Evolutionary conservation across 345 rosid genomes (phyloP).

Genomic region (Isatis tinctoria): DNA sequence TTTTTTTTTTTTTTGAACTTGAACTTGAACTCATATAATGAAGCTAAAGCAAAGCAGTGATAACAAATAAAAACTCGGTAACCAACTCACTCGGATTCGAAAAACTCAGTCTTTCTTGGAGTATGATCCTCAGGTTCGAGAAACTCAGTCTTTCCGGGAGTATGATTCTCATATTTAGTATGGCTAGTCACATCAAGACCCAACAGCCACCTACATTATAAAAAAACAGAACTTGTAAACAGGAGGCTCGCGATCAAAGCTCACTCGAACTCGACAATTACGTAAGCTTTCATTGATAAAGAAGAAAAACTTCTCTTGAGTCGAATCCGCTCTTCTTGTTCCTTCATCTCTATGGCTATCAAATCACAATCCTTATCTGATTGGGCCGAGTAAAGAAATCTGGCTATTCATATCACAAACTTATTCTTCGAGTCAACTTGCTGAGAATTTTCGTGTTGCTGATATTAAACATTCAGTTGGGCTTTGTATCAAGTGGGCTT

Average conservation of each 20-base stretch:
- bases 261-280: neutral
- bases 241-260: neutral
- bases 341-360: conserved; percentile 46
- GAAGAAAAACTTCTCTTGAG: conserved; percentile 57
- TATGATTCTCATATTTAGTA: conserved; percentile 29
- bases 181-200: conserved; percentile 42
- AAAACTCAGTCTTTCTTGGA: conserved; percentile 38
- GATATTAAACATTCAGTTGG: no score
- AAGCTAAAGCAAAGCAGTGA: neutral
- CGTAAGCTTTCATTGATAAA: neutral
- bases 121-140: conserved; percentile 32
- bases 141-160: conserved; percentile 36
- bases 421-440: neutral
- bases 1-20: no score
- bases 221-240: neutral
- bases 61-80: neutral
- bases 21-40: no score
- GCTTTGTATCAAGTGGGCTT: no score
- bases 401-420: neutral
- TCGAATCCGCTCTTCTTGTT: conserved; percentile 42
- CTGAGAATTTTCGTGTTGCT: no score
- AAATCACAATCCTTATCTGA: conserved; percentile 40
- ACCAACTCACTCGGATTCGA: conserved; percentile 38
- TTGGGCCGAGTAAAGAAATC: conserved; percentile 11
- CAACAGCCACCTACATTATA: conserved; percentile 61